Percentiles rank a stretch among this genome's conserved stretches.
Conservation (phyloP, 768 basidiomycete species). For the Mrakia hoshinonis region DNA sequence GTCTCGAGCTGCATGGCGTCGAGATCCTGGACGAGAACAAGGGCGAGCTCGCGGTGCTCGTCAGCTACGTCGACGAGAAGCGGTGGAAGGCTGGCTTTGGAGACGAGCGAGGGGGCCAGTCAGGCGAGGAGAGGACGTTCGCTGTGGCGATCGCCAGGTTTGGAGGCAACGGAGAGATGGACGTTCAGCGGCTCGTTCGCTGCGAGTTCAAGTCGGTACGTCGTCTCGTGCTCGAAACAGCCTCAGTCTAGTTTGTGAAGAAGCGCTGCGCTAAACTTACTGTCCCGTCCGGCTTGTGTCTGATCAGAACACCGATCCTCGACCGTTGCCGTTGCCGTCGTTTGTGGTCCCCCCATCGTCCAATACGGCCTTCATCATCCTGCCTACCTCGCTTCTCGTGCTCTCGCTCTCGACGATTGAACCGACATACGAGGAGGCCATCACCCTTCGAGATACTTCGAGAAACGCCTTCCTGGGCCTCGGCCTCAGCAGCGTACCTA, state of each 20-base stretch:
- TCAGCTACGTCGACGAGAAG: slow-evolving; percentile 32
- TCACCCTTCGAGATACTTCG: slow-evolving; percentile 39
- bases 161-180: slow-evolving; percentile 21
- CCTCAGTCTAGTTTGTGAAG: too few species aligned
- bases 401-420: slow-evolving; percentile 35
- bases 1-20: slow-evolving; percentile 34
- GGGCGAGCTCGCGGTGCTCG: slow-evolving; percentile 36
- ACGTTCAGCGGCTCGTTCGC: background rate
- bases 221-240: background rate
- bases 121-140: slow-evolving; percentile 30
- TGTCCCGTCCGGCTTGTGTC: background rate
- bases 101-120: slow-evolving; percentile 23
- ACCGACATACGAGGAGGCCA: slow-evolving; percentile 40
- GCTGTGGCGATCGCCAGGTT: slow-evolving; percentile 38
- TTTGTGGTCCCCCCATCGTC: slow-evolving; percentile 36
- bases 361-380: slow-evolving; percentile 39
- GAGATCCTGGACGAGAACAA: slow-evolving; percentile 30
- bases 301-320: slow-evolving; percentile 36
- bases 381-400: slow-evolving; percentile 39
- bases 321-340: slow-evolving; percentile 39
- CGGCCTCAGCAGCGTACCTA: slow-evolving; percentile 26
- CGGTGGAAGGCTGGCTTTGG: slow-evolving; percentile 16
- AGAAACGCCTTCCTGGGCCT: slow-evolving; percentile 42
- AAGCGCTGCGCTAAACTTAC: too few species aligned
- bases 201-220: slow-evolving; percentile 20